Evolutionary conservation across 495 filamentous ascomycete species (phyloP), one percentile per base, ranked within the genome.

Genomic region (Aspergillus kassunensis): DNA sequence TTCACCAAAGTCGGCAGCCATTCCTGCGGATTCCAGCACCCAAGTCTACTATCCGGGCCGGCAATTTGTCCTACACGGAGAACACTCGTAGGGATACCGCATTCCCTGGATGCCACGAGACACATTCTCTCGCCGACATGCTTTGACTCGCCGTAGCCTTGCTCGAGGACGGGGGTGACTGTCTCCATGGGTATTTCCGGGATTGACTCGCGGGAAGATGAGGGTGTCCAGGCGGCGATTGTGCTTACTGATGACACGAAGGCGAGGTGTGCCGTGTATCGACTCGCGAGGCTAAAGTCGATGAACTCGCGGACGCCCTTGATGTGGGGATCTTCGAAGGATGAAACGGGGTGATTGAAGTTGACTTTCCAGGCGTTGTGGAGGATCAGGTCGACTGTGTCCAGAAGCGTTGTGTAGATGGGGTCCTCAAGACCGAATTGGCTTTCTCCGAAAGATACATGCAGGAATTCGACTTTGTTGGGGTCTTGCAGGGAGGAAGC

Each of bases 61-160:
- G 62, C 75, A 35, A 85, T 72, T 55, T 85, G 82, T 0, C 82
- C 81, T 2, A 84, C 72, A 0, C 83, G 74, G 29, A 74, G 63
- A 4, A 82, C 62, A 1, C 63, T 65, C 5, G 61, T 59, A 1
- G 67, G 65, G 0, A 83, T 65, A 12, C 62, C 65, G 40, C 53
- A 19, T 63, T 56, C 2, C 54, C 63, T 49, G 6, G 76, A 76
- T 12, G 69, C 59, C 1, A 74, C 74, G 5, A 82, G 65, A 8
- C 83, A 64, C 0, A 69, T 58, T 23, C 80, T 76, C 7, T 30
- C 25, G 13, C 66, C 68, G 5, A 81, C 57, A 21, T 70, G 68
- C 59, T 85, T 86, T 42, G 72, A 74, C 30, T 75, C 67, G 8
- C 70, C 77, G 49, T 85, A 85, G 1, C 81, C 80, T 9, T 16